Conservation (phyloP, 495 filamentous ascomycete genomes). For the Penicillium diatomitis region DNA sequence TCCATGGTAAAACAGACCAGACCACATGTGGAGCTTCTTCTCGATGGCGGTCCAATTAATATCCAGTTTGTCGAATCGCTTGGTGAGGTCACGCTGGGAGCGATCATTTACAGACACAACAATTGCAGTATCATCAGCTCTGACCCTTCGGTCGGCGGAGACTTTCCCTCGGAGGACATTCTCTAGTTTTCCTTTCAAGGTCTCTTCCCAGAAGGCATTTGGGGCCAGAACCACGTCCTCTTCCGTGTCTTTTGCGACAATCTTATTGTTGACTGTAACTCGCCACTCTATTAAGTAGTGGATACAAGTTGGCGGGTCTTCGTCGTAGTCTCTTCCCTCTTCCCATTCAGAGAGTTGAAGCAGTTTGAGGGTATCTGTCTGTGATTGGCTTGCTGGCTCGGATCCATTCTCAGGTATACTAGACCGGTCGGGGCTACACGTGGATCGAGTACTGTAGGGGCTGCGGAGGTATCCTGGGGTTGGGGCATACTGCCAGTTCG, state of each 20-base stretch:
- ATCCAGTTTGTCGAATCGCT: conserved; percentile 4
- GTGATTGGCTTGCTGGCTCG: background rate
- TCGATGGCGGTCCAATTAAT: conserved; percentile 12
- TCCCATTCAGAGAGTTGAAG: conserved; percentile 5
- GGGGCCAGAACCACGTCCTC: background rate
- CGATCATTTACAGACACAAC: conserved; percentile 11
- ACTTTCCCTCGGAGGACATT: background rate
- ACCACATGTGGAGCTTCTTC: conserved; percentile 8
- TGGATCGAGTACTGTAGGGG: background rate
- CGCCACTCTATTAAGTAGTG: conserved; percentile 5
- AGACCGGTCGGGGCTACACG: background rate
- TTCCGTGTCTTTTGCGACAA: background rate
- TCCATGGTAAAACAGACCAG: background rate
- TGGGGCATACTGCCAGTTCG: conserved; percentile 1
- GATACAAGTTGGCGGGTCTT: conserved; percentile 3
- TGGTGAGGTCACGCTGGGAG: conserved; percentile 11
- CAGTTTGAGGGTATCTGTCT: background rate
- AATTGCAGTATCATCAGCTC: conserved; percentile 10
- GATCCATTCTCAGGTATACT: background rate
- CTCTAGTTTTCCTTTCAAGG: background rate
- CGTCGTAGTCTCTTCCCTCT: conserved; percentile 4
- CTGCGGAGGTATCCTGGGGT: conserved; percentile 7
- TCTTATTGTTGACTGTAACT: background rate
- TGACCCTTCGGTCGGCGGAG: background rate
- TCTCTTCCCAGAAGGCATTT: background rate